phyloP scores from a whole-genome alignment of 176 grass and related monocot genomes.

The Raddia distichophylla region DNA sequence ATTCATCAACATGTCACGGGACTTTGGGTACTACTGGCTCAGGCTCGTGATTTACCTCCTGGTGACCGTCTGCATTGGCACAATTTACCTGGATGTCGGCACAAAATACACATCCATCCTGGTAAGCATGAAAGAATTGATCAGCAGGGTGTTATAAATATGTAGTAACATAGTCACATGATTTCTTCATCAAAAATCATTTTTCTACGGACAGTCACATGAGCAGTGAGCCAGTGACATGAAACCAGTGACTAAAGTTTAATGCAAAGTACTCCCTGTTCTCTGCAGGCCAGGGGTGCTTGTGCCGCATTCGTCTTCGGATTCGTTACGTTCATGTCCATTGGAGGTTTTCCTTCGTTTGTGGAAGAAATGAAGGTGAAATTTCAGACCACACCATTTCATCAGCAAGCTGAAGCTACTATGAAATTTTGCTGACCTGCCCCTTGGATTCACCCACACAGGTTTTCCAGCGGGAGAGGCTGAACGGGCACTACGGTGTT shows the following conservation, averaged over 20 bases:
- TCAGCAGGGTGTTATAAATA: neutral
- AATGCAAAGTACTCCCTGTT: constrained; percentile 26
- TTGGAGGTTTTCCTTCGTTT: constrained; percentile 98
- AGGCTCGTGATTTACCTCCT: constrained; percentile 92
- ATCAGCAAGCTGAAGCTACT: neutral
- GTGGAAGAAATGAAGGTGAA: constrained; percentile 99
- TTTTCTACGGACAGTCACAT: neutral
- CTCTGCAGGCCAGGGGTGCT: constrained; percentile 69
- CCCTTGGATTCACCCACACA: constrained; percentile 30
- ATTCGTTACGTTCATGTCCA: constrained; percentile 99
- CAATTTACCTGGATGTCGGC: constrained; percentile 91
- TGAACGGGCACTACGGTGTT: constrained; percentile 97
- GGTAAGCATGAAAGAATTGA: constrained; percentile 45
- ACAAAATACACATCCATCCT: constrained; percentile 91
- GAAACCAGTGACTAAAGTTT: neutral
- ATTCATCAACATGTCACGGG: constrained; percentile 95
- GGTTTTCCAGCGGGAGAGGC: constrained; percentile 96
- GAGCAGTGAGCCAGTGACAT: neutral
- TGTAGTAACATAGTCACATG: neutral
- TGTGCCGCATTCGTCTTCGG: constrained; percentile 93
- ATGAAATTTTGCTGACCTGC: constrained; percentile 31
- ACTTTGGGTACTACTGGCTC: constrained; percentile 99
- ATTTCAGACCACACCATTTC: constrained; percentile 3
- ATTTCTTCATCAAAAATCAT: neutral
- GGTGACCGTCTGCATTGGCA: constrained; percentile 94